These are phyloP conservation scores for Eucalyptus grandis DNA, from an alignment of 345 rosid genomes.

Conservation along the genomic window DNA sequence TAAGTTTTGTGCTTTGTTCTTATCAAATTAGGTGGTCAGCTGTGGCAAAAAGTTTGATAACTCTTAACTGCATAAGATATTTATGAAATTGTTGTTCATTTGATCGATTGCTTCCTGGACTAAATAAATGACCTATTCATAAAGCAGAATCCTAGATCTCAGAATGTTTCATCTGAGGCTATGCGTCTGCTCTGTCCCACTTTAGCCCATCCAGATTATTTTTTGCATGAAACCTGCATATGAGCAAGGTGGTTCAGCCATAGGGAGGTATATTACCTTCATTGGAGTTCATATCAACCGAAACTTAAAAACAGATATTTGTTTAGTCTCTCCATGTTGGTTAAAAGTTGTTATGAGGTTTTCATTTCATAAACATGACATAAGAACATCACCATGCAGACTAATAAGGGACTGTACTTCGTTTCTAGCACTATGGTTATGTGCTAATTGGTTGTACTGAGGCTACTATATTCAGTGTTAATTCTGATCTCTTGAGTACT, in stretches of 20 bases:
- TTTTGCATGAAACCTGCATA: neutral
- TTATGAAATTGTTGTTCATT: neutral
- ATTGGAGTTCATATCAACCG: neutral
- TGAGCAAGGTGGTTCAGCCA: neutral
- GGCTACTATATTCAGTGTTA: neutral
- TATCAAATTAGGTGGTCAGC: neutral
- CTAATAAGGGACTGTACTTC: neutral
- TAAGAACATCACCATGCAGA: neutral
- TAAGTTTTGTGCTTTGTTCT: neutral
- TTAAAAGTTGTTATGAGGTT: neutral
- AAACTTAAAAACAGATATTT: neutral
- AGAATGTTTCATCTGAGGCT: neutral
- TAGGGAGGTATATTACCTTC: neutral
- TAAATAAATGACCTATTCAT: neutral
- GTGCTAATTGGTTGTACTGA: neutral
- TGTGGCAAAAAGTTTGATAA: neutral
- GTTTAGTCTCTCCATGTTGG: neutral
- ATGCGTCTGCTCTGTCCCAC: neutral
- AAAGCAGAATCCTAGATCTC: neutral
- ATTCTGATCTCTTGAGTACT: neutral
- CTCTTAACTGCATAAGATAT: neutral
- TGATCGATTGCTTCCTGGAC: neutral
- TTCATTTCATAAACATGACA: neutral
- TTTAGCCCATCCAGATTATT: neutral
- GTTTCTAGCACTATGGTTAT: neutral